phyloP scores from a whole-genome alignment of 306 rosid species.

The Morella rubra region DNA sequence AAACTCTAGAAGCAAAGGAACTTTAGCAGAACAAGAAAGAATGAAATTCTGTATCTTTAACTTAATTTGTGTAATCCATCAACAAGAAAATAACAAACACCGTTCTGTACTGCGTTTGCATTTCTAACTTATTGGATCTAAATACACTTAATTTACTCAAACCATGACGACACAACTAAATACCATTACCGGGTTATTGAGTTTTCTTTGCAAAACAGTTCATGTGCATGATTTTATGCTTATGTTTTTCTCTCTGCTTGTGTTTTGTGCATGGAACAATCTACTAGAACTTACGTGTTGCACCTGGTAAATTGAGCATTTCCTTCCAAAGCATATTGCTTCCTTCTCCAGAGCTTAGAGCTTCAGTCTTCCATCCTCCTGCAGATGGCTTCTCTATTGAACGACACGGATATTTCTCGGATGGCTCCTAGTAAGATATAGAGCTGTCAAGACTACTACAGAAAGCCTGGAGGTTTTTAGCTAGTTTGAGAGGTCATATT shows the following conservation, averaged over 20 bases:
- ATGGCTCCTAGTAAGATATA: too few relatives aligned
- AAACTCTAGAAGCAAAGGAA: background rate
- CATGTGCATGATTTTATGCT: background rate
- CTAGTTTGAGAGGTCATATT: background rate
- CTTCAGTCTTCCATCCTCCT: slow-evolving; percentile 29
- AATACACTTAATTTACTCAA: background rate
- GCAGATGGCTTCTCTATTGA: background rate
- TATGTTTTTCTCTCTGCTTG: background rate
- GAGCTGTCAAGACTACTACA: background rate
- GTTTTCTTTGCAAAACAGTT: background rate
- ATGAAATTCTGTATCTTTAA: too few relatives aligned
- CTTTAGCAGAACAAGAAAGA: background rate
- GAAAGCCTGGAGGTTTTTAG: background rate
- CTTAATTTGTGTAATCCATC: background rate
- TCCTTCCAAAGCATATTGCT: slow-evolving; percentile 48
- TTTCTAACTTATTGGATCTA: background rate
- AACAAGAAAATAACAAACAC: background rate
- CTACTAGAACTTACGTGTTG: slow-evolving; percentile 41
- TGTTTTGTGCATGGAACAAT: background rate
- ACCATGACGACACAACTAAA: background rate
- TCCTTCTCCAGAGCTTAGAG: slow-evolving; percentile 19
- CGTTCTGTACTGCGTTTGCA: background rate
- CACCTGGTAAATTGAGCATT: slow-evolving; percentile 24
- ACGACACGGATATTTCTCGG: too few relatives aligned
- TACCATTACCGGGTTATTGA: background rate